phyloP scores from a whole-genome alignment of 2,329 filamentous ascomycete genomes.

The Exophiala dermatitidis region DNA sequence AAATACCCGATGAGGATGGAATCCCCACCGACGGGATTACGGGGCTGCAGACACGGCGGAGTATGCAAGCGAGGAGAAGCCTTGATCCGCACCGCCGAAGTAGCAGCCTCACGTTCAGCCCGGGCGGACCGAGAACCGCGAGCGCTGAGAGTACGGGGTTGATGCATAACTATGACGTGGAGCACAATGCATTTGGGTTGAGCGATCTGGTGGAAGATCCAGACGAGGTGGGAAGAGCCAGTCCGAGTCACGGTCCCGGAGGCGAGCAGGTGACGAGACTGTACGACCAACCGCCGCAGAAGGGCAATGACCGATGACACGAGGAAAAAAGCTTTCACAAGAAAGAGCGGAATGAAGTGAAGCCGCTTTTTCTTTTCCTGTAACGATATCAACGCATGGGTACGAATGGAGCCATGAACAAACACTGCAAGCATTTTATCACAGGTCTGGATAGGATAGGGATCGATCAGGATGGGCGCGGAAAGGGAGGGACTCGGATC shows the following conservation, averaged over 20 bases:
- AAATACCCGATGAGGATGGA: conserved; percentile 55
- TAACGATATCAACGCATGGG: conserved; percentile 27
- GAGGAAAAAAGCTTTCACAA: background rate
- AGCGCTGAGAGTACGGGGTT: conserved; percentile 60
- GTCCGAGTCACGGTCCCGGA: conserved; percentile 13
- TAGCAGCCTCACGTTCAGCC: conserved; percentile 41
- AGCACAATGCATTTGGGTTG: conserved; percentile 68
- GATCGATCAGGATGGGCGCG: background rate
- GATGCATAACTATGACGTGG: conserved; percentile 83
- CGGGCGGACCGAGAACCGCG: conserved; percentile 49
- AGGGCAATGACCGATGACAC: conserved; percentile 20
- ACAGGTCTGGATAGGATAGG: background rate
- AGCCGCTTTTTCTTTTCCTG: conserved; percentile 5
- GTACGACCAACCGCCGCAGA: conserved; percentile 21
- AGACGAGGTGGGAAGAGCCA: conserved; percentile 13
- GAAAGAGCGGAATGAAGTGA: background rate
- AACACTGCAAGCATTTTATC: conserved; percentile 7
- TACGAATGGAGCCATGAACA: conserved; percentile 21
- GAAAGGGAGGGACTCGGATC: too few species aligned
- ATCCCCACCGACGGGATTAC: conserved; percentile 89
- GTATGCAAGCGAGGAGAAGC: conserved; percentile 76
- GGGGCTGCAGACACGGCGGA: conserved; percentile 79
- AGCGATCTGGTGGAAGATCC: conserved; percentile 68
- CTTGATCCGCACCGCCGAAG: conserved; percentile 52
- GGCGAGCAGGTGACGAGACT: conserved; percentile 15